These are phyloP conservation scores for Russula foetens DNA, from an alignment of 768 basidiomycete species.

Conservation along the genomic window DNA sequence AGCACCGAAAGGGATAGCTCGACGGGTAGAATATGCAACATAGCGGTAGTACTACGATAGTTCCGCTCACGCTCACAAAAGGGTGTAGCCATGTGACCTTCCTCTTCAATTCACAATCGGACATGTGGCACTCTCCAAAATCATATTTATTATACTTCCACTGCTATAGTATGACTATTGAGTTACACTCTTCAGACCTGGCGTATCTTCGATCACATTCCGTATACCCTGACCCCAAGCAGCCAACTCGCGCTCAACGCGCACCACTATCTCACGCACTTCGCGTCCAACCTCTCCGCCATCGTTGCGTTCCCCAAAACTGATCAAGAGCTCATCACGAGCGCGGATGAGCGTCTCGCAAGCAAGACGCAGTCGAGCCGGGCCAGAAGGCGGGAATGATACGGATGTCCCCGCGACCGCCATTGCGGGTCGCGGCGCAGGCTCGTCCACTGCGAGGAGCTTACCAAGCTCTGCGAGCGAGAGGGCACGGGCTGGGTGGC, in stretches of 20 bases:
- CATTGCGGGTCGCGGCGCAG: slow-evolving; percentile 29
- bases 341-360: slow-evolving; percentile 58
- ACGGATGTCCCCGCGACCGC: slow-evolving; percentile 9
- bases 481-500: slow-evolving; percentile 73
- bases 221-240: slow-evolving; percentile 59
- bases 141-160: too few species aligned
- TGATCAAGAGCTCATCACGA: slow-evolving; percentile 50
- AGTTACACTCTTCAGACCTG: slow-evolving; percentile 1
- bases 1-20: slow-evolving; percentile 48
- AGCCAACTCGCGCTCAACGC: slow-evolving; percentile 64
- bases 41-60: too few species aligned
- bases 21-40: slow-evolving; percentile 43
- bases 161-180: too few species aligned
- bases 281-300: slow-evolving; percentile 66
- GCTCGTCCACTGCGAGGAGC: slow-evolving; percentile 72
- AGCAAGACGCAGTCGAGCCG: slow-evolving; percentile 53
- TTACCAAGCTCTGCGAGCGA: slow-evolving; percentile 77
- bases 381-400: slow-evolving; percentile 60
- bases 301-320: slow-evolving; percentile 61
- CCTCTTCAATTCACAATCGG: too few species aligned
- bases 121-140: neutral
- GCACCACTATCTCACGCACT: slow-evolving; percentile 49
- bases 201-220: slow-evolving; percentile 43
- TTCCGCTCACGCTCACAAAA: too few species aligned
- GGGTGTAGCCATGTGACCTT: too few species aligned